These are phyloP conservation scores for Aspergillus sp. DNA, from an alignment of 2,329 filamentous ascomycete species.

Conservation along the genomic window DNA sequence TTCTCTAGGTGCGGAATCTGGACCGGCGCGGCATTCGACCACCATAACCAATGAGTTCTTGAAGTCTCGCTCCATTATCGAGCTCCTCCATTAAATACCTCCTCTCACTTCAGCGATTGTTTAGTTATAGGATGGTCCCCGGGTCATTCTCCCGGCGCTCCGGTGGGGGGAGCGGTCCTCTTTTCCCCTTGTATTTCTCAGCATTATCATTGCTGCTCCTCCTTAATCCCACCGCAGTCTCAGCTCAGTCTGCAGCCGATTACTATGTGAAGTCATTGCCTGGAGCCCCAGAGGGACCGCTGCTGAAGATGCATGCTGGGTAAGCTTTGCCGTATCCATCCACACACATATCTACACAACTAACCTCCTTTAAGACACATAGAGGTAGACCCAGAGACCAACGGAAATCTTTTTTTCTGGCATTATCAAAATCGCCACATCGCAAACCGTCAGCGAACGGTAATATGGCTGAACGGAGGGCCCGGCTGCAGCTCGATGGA, in stretches of 20 bases:
- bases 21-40: neutral
- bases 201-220: constrained; percentile 27
- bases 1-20: neutral
- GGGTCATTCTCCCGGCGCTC: constrained; percentile 19
- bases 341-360: neutral
- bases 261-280: constrained; percentile 87
- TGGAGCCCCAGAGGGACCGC: constrained; percentile 73
- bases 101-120: neutral
- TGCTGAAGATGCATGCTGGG: constrained; percentile 98
- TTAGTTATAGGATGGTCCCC: constrained; percentile 18
- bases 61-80: neutral
- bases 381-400: constrained; percentile 78
- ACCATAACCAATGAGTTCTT: constrained; percentile 3
- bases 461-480: constrained; percentile 96
- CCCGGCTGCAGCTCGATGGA: constrained; percentile 98
- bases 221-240: constrained; percentile 23
- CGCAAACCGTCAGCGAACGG: constrained; percentile 82
- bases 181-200: constrained; percentile 17
- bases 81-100: neutral
- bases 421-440: constrained; percentile 95
- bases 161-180: constrained; percentile 9
- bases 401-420: constrained; percentile 98
- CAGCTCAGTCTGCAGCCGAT: constrained; percentile 67
- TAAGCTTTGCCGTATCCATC: constrained; percentile 47
- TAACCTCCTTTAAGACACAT: constrained; percentile 66